These are phyloP conservation scores for Colletotrichum graminicola DNA, from an alignment of 2,329 filamentous ascomycete genomes.

Conservation along the genomic window DNA sequence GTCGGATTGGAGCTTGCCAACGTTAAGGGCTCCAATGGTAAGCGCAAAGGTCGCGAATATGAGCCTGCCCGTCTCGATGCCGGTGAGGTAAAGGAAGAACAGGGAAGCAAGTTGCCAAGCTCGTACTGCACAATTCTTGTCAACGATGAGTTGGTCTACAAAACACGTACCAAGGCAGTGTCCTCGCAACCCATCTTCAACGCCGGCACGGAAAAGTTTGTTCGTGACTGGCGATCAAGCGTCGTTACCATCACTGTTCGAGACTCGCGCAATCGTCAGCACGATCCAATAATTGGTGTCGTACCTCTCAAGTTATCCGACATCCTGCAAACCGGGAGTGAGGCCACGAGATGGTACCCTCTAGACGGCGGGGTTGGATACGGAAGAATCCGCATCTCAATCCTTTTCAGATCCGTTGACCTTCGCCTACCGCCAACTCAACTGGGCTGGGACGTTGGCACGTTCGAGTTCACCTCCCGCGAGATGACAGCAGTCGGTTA, in stretches of 20 bases:
- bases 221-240: constrained; percentile 91
- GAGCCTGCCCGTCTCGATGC: constrained; percentile 86
- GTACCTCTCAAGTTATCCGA: constrained; percentile 90
- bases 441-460: constrained; percentile 95
- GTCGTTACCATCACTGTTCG: constrained; percentile 91
- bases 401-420: constrained; percentile 92
- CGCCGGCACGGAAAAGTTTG: constrained; percentile 91
- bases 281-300: constrained; percentile 94
- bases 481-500: constrained; percentile 75
- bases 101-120: constrained; percentile 82
- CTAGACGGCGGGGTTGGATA: constrained; percentile 94
- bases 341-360: constrained; percentile 94
- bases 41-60: constrained; percentile 85
- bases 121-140: constrained; percentile 93
- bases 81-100: constrained; percentile 89
- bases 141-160: constrained; percentile 92
- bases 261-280: constrained; percentile 88
- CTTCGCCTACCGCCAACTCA: constrained; percentile 86
- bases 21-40: constrained; percentile 85
- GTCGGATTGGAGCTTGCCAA: constrained; percentile 95
- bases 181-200: constrained; percentile 98
- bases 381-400: constrained; percentile 86
- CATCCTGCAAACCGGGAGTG: constrained; percentile 87
- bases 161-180: constrained; percentile 93
- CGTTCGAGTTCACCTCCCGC: constrained; percentile 86